Base-by-base conservation (phyloP, 345 rosid species). In the Eucalyptus leucophloia region DNA sequence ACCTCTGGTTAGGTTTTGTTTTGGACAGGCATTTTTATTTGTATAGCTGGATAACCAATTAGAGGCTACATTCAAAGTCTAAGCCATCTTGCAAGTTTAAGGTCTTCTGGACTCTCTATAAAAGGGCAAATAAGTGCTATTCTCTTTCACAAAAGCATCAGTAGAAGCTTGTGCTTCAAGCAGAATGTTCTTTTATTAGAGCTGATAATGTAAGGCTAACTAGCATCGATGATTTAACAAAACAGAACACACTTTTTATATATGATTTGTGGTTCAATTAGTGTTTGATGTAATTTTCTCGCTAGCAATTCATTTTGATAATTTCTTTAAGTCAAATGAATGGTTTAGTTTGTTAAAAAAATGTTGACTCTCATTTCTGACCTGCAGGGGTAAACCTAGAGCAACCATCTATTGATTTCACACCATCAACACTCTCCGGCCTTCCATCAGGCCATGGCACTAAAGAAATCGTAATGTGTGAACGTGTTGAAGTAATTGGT, bases 401-500 rank as follows among this genome's bases (percentile, higher is more conserved):
- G 42, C 89, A 94, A 19, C 96, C 98, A 56, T 88, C 88, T 86
- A 62, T 97, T 32, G 94, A 94, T 90, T 90, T 97, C 69, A 93
- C 89, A 82, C 96, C 95, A n/a, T 60, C 88, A 44, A 88, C 67
- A 26, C 91, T 92, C 32, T 60, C 90, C 44, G 89, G 91, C 49
- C 80, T 65, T 49, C 87, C 83, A 83, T 54, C 91, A 56, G 54
- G n/a, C 77, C 91, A 12, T 62, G 92, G 88, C 85, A 87, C 92
- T 51, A 93, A 92, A 60, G 95, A 91, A 87, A 87, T 67, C 89
- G 60, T 92, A 45, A 91, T 88, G 51, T 97, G 99, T 89, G 99
- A 96, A 88, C 97, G 99, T 44, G 94, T 96, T 86, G 93, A 90
- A 92, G 96, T 98, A 88, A 94, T 94, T 45, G 98, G 99, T 91